Conservation (phyloP, 768 basidiomycete genomes). For the Calocybe cyanea region DNA sequence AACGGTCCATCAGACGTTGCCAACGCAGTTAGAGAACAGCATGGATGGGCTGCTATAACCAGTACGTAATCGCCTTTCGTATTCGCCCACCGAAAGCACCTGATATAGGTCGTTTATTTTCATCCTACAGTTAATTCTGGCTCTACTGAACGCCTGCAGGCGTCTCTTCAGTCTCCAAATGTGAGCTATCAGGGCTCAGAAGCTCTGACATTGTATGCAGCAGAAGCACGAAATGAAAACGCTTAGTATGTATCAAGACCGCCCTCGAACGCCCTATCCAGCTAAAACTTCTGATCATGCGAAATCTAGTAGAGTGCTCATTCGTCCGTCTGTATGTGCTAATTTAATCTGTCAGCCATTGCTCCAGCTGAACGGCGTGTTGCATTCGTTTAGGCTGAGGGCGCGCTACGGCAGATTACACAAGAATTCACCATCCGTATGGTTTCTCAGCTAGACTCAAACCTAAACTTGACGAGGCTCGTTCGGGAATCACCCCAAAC, state of each 20-base stretch:
- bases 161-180: conserved; percentile 36
- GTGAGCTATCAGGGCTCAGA: conserved; percentile 41
- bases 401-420: conserved; percentile 31
- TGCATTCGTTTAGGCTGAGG: conserved; percentile 24
- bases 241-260: conserved; percentile 42
- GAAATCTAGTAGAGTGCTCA: conserved; percentile 27
- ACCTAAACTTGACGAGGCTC: conserved; percentile 28
- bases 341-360: background rate
- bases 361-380: background rate
- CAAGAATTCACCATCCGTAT: conserved; percentile 29
- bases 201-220: conserved; percentile 45
- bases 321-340: conserved; percentile 26
- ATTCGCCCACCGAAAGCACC: too few species aligned
- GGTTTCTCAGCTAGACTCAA: conserved; percentile 24
- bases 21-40: conserved; percentile 43
- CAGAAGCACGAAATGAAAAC: conserved; percentile 54
- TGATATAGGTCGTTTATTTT: background rate
- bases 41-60: conserved; percentile 51
- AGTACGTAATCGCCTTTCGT: conserved; percentile 31
- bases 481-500: conserved; percentile 46
- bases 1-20: conserved; percentile 40
- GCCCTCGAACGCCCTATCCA: background rate
- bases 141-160: conserved; percentile 31
- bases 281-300: background rate
- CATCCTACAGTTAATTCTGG: conserved; percentile 37